These are phyloP conservation scores for Oryza australiensis DNA, from an alignment of 176 grass and related monocot species.

Conservation along the genomic window DNA sequence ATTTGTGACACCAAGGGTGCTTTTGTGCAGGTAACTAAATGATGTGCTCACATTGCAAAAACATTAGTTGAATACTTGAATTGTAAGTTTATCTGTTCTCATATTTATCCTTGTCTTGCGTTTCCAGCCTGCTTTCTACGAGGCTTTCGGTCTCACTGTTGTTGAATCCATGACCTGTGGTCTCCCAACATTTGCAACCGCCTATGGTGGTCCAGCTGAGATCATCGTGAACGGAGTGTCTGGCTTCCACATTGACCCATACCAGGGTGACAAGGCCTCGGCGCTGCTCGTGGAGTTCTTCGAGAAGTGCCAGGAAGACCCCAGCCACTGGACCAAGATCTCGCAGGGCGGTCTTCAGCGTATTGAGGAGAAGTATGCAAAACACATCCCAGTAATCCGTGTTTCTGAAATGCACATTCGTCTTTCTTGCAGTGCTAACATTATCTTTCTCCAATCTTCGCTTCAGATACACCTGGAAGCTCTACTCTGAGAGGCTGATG, in stretches of 20 bases:
- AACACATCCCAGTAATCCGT: not conserved
- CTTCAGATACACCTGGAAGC: constrained; percentile 92
- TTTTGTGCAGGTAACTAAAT: constrained; percentile 72
- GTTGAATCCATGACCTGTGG: constrained; percentile 96
- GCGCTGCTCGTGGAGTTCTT: constrained; percentile 90
- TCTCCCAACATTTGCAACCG: constrained; percentile 89
- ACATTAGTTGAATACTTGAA: not conserved
- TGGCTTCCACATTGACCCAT: constrained; percentile 96
- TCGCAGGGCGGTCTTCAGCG: constrained; percentile 75
- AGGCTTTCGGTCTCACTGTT: constrained; percentile 96
- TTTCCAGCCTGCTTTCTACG: constrained; percentile 86
- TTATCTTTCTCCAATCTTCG: not conserved
- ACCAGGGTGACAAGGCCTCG: constrained; percentile 91
- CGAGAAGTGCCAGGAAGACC: constrained; percentile 68
- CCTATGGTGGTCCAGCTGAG: constrained; percentile 85
- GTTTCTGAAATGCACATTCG: not conserved
- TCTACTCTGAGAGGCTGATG: constrained; percentile 99
- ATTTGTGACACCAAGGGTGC: constrained; percentile 87
- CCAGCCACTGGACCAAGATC: constrained; percentile 77
- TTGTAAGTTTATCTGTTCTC: not conserved
- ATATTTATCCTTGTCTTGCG: not conserved
- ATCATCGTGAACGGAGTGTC: constrained; percentile 93
- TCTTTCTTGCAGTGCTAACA: not conserved
- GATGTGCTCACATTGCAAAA: not conserved
- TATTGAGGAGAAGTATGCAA: constrained; percentile 94